Conservation (phyloP, 768 basidiomycete genomes). For the Scleroderma bovista region DNA sequence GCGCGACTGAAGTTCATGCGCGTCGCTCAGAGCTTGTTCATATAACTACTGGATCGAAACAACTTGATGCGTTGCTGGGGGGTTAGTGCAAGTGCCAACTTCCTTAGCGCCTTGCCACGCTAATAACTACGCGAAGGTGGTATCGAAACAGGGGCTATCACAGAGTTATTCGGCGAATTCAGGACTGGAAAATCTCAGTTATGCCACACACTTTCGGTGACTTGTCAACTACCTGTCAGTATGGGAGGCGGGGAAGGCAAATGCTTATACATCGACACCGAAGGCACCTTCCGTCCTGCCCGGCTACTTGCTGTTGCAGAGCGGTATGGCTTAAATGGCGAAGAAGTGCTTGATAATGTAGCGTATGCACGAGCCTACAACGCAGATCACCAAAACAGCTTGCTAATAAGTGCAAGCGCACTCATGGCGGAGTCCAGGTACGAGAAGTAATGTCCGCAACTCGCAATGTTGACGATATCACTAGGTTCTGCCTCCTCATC, state of each 20-base stretch:
- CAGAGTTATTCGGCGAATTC: constrained; percentile 98
- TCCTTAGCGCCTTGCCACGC: constrained; percentile 3
- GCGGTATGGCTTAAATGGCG: constrained; percentile 93
- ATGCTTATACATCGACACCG: constrained; percentile 98
- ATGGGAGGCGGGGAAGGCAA: constrained; percentile 99
- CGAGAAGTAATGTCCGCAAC: constrained; percentile 12
- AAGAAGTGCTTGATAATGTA: constrained; percentile 97
- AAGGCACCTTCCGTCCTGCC: constrained; percentile 97
- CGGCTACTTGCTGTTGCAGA: constrained; percentile 93
- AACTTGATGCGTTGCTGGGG: constrained; percentile 91
- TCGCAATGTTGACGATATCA: constrained; percentile 5
- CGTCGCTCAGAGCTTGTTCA: constrained; percentile 91
- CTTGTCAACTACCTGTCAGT: constrained; percentile 92
- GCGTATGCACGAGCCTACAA: constrained; percentile 99
- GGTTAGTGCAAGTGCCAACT: constrained; percentile 40
- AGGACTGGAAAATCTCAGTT: constrained; percentile 97
- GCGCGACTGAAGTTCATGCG: constrained; percentile 95
- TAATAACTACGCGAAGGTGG: constrained; percentile 57
- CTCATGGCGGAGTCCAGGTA: constrained; percentile 99
- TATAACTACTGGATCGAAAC: constrained; percentile 95
- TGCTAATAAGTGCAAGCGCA: constrained; percentile 91
- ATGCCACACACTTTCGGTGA: constrained; percentile 96
- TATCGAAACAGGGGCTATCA: constrained; percentile 97
- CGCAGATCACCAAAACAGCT: constrained; percentile 90
- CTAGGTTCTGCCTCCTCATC: constrained; percentile 90